A percentile compares a stretch with the other conserved stretches of the same genome.
Conservation (phyloP, 495 filamentous ascomycete genomes). For the Xeromyces bisporus region DNA sequence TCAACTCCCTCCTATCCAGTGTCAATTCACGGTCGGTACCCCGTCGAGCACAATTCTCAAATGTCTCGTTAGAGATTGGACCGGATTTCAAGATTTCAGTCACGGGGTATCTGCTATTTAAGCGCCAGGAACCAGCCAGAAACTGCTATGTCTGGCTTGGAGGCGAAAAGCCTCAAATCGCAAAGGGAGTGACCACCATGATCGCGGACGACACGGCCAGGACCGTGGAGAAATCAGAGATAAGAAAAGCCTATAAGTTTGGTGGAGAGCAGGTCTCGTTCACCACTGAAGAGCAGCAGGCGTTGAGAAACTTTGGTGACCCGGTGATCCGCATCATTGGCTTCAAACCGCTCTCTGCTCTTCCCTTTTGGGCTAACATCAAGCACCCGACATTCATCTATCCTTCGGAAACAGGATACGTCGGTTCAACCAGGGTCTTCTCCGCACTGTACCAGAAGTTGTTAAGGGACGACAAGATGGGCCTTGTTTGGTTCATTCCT, state of each 20-base stretch:
- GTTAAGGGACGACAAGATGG: constrained; percentile 57
- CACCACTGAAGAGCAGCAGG: constrained; percentile 60
- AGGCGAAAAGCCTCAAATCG: constrained; percentile 70
- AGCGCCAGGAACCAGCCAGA: constrained; percentile 59
- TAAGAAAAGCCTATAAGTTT: constrained; percentile 90
- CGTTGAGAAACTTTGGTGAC: constrained; percentile 60
- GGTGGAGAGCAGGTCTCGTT: constrained; percentile 83
- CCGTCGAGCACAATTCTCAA: constrained; percentile 75
- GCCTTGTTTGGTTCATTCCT: constrained; percentile 76
- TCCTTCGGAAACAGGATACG: constrained; percentile 73
- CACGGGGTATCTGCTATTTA: constrained; percentile 80
- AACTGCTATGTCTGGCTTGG: constrained; percentile 75
- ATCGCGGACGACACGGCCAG: constrained; percentile 59
- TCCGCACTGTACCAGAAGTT: constrained; percentile 82
- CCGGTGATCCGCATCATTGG: constrained; percentile 80
- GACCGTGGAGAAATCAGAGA: constrained; percentile 60
- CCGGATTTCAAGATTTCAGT: constrained; percentile 75
- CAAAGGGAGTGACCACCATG: constrained; percentile 49
- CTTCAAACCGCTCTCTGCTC: constrained; percentile 64
- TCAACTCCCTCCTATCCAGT: constrained; percentile 69
- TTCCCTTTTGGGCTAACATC: constrained; percentile 73
- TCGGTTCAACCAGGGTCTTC: constrained; percentile 87
- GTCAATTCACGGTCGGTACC: constrained; percentile 82
- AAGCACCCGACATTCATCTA: constrained; percentile 86
- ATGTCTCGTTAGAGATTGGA: constrained; percentile 69